Percentiles rank a stretch among this genome's conserved stretches.
Evolutionary conservation across 164 flowering plant genomes (phyloP).

Genomic region (Taxillus chinensis): DNA sequence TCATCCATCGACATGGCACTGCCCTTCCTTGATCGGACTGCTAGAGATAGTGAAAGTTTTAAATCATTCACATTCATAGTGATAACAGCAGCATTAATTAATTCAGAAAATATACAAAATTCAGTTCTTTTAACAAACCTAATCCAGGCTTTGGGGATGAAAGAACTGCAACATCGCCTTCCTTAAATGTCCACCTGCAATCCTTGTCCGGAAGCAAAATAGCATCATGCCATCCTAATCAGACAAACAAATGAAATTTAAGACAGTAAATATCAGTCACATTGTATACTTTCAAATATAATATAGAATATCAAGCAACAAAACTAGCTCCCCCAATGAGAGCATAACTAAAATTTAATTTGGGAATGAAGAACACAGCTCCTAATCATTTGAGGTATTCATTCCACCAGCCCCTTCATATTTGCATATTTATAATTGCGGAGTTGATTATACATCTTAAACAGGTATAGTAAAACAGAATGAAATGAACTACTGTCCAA

Average conservation of each 20-base stretch:
- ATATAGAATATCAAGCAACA: too few species aligned
- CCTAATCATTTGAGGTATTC: too few species aligned
- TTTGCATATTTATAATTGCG: too few species aligned
- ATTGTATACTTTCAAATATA: neutral
- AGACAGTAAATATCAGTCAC: neutral
- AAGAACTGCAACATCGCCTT: constrained; percentile 94
- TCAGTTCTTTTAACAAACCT: constrained; percentile 34
- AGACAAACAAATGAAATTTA: constrained; percentile 2
- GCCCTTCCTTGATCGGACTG: constrained; percentile 55
- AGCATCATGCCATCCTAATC: constrained; percentile 90
- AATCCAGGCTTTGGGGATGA: constrained; percentile 77
- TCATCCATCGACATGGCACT: constrained; percentile 30
- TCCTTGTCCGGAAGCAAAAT: constrained; percentile 60
- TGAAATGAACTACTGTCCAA: too few species aligned
- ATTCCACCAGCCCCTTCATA: too few species aligned
- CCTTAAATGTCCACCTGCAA: constrained; percentile 83
- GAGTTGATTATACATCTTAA: too few species aligned
- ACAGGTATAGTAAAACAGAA: too few species aligned
- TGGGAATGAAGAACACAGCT: too few species aligned
- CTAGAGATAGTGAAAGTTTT: neutral
- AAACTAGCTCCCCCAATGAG: too few species aligned
- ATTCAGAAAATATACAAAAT: neutral
- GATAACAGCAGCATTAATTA: too few species aligned
- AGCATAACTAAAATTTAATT: too few species aligned
- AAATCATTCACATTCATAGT: too few species aligned